Percentiles rank a stretch among this genome's conserved stretches.
Conservation (phyloP, 2,329 filamentous ascomycete genomes). For the Neonectria punicea region DNA sequence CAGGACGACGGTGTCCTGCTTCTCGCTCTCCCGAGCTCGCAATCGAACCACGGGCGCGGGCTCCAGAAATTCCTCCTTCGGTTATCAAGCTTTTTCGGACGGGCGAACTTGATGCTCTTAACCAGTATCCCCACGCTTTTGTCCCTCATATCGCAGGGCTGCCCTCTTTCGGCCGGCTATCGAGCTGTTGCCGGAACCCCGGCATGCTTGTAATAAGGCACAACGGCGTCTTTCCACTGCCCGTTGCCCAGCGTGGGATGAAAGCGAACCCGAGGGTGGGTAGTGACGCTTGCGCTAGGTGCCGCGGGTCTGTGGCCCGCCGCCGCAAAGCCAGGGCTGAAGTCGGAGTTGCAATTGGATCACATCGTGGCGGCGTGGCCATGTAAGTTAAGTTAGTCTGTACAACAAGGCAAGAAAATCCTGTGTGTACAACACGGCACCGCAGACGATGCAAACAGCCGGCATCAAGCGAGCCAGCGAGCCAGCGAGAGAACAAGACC, state of each 20-base stretch:
- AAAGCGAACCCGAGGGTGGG: neutral
- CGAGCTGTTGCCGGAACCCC: neutral
- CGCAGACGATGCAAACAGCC: neutral
- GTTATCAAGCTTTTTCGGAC: conserved; percentile 13
- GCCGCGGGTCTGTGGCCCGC: neutral
- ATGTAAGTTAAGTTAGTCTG: neutral
- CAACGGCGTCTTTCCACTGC: too few relatives aligned
- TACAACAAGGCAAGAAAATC: neutral
- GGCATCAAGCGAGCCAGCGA: neutral
- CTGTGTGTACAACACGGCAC: neutral
- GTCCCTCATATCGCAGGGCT: neutral
- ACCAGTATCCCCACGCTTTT: neutral
- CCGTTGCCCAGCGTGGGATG: neutral
- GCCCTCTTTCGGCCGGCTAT: neutral
- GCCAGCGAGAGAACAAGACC: neutral
- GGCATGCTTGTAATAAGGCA: too few relatives aligned
- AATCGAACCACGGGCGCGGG: conserved; percentile 12
- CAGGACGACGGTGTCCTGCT: neutral
- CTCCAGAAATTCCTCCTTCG: conserved; percentile 12
- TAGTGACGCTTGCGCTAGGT: conserved; percentile 1
- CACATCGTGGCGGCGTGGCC: neutral
- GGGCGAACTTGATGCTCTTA: neutral
- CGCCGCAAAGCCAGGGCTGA: conserved; percentile 10
- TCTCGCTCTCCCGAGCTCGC: neutral
- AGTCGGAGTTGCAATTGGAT: conserved; percentile 8